Evolutionary conservation across 73 alveolate species (phyloP), one percentile per base, ranked within the genome.

Genomic region (Uronychia binucleata): DNA sequence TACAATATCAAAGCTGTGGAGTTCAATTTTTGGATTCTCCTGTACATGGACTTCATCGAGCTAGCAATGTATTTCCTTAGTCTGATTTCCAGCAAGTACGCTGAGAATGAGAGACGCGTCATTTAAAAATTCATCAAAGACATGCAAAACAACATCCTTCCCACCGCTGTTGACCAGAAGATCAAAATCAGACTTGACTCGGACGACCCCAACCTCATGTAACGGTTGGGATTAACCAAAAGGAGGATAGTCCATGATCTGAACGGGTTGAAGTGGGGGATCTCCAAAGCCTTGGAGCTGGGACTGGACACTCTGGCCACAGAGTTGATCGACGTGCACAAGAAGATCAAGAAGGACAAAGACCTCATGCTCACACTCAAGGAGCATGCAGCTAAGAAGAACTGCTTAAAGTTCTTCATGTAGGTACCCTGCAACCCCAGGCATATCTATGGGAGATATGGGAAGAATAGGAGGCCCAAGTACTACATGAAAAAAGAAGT

Each of bases 11-110:
- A 30, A 28, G 74, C 34, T 1, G 75, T 78, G 31, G 77, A 78
- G 28, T 78, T 78, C 57, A 78, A 31, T 78, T 78, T 78, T 32
- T 78, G 85, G 85, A 78, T 78, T 34, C 85, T 78, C 19, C 32
- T 78, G 1, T 11, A 78, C 1, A 28, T 1, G 11, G 85, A 33
- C 1, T 14, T 78, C 11, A 26, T 8, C 57, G 76, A 78, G 1
- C 31, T 31, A 30, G 85, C 85, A 25, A 78, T 78, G n/a, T 26
- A 78, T 13, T 25, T 31, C 0, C n/a, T 13, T 30, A 26, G 14
- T 1, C 19, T 46, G 19, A 46, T 46, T 19, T 46, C 19, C 5
- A 46, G 67, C 5, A 11, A 19, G 19, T 46, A 46, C 67, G 67
- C 67, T 46, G 67, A 46, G 67, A 78, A 78, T 33, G 77, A 78